Conservation (phyloP, 208 protist genomes). For the Vickermania spadyakhi region DNA sequence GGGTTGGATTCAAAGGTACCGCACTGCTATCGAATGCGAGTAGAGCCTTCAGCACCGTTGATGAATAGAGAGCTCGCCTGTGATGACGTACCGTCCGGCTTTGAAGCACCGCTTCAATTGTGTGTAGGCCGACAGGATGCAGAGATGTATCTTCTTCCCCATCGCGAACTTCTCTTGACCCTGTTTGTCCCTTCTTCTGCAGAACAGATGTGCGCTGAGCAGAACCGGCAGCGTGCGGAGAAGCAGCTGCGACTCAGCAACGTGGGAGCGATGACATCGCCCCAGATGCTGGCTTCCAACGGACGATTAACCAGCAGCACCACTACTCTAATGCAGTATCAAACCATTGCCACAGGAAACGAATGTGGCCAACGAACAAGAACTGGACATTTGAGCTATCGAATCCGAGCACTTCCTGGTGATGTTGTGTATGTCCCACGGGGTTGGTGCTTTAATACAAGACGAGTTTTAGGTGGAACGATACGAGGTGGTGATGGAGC, state of each 20-base stretch:
- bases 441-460: conserved; percentile 44
- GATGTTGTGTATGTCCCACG: conserved; percentile 75
- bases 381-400: conserved; percentile 16
- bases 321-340: background rate
- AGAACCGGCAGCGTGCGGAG: conserved; percentile 40
- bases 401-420: conserved; percentile 67
- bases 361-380: background rate
- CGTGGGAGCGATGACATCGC: too few species aligned
- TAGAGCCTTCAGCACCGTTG: too few species aligned
- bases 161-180: conserved; percentile 63
- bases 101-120: too few species aligned
- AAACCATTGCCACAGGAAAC: background rate
- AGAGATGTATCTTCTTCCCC: conserved; percentile 66
- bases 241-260: conserved; percentile 30
- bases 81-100: background rate
- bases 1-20: background rate
- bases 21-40: too few species aligned
- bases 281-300: background rate
- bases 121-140: conserved; percentile 40
- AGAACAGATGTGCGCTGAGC: conserved; percentile 27
- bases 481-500: conserved; percentile 5
- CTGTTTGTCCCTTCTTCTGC: conserved; percentile 39
- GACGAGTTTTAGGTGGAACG: conserved; percentile 47
- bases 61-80: too few species aligned
- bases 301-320: background rate